These are phyloP conservation scores for Epithele typhae DNA, from an alignment of 768 basidiomycete genomes.

Conservation along the genomic window DNA sequence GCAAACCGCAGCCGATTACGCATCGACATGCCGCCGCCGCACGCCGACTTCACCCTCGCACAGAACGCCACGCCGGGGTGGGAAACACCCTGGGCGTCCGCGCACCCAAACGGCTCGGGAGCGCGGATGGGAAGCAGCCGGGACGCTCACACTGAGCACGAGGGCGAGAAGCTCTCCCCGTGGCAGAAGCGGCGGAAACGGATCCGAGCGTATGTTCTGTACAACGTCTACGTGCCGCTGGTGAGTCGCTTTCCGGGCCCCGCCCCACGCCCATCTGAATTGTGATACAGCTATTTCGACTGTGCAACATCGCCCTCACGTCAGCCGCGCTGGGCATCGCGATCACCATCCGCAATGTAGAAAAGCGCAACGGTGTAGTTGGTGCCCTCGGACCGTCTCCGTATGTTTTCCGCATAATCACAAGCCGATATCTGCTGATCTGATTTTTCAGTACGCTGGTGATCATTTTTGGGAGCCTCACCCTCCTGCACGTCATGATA, in stretches of 20 bases:
- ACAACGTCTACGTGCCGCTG: constrained; percentile 75
- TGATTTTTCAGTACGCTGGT: constrained; percentile 56
- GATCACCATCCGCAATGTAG: constrained; percentile 62
- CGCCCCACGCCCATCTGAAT: constrained; percentile 2
- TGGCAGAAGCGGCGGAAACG: constrained; percentile 39
- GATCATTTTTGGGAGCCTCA: constrained; percentile 81
- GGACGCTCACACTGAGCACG: constrained; percentile 8
- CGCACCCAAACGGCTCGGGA: constrained; percentile 23
- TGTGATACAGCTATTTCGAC: constrained; percentile 64
- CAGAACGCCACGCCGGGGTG: constrained; percentile 59
- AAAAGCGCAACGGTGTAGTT: constrained; percentile 44
- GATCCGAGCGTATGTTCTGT: constrained; percentile 63
- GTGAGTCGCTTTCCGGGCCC: constrained; percentile 36
- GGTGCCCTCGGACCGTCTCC: constrained; percentile 83
- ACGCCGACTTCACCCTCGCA: constrained; percentile 43
- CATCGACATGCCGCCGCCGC: constrained; percentile 31
- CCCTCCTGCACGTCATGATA: constrained; percentile 78
- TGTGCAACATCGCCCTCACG: constrained; percentile 81
- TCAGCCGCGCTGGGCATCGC: constrained; percentile 76
- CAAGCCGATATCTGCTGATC: not conserved
- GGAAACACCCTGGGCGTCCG: constrained; percentile 65
- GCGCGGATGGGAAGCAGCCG: not conserved
- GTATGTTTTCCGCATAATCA: constrained; percentile 37
- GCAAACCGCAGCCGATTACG: constrained; percentile 17
- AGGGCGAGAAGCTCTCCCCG: constrained; percentile 20